Base-by-base conservation (phyloP, 2,329 filamentous ascomycete genomes). In the Sporothrix curviconia region DNA sequence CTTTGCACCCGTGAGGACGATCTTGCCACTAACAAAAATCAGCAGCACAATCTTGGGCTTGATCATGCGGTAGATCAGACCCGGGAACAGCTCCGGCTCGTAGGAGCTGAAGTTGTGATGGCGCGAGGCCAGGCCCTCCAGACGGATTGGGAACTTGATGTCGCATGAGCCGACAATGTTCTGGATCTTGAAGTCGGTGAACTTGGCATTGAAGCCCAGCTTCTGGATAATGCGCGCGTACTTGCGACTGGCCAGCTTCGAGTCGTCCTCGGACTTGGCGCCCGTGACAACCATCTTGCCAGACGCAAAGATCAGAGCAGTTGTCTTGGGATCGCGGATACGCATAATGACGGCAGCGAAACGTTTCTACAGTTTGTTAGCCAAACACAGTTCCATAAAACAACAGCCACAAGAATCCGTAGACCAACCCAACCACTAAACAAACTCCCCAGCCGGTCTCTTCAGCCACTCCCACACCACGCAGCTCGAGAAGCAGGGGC, bases 61-160 rank as follows among this genome's bases (percentile, higher is more conserved):
- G 81, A 97, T 96, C 94, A 99, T 99, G 72, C 94, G 90, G 77
- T 99, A 99, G 76, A 99, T 99, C 55, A 99, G 86, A 84, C 94
- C 94, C 69, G 94, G 94, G 83, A 99, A 99, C 72, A 99, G 74
- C 71, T 99, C 94, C 15, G 53, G 94, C 74, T 99, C 94, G 75
- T 99, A 99, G 58, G 92, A 96, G 76, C 90, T 95, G 85, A 97
- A 99, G 78, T 96, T 96, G 81, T 97, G 92, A 82, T 99, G 94
- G 76, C 92, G 90, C 65, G 88, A 94, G n/a, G 94, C 94, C 70
- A 99, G 78, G 75, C 94, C 94, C 73, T 97, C 94, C 58, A 99
- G 81, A 66, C 94, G 90, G 67, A 99, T 97, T 58, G 94, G 94
- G 77, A 99, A 99, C 82, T 96, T 96, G 81, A 99, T 97, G 71